phyloP scores from a whole-genome alignment of 495 filamentous ascomycete species.

The Trichoderma orchidacearum region DNA sequence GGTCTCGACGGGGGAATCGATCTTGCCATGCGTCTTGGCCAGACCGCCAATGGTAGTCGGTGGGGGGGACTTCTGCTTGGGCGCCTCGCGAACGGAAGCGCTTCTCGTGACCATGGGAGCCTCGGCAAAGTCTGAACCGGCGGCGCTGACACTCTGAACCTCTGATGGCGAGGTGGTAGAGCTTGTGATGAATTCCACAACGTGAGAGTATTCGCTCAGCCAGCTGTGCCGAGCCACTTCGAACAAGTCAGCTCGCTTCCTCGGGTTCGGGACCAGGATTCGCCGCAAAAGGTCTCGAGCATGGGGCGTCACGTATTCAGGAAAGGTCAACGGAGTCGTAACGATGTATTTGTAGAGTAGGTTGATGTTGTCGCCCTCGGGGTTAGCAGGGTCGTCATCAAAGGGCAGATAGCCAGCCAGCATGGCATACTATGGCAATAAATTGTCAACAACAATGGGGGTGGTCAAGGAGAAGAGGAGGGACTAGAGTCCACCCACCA shows the following conservation, averaged over 20 bases:
- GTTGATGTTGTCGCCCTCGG: constrained; percentile 98
- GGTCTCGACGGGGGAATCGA: constrained; percentile 52
- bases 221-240: constrained; percentile 97
- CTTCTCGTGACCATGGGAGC: constrained; percentile 61
- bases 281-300: constrained; percentile 83
- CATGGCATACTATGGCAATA: constrained; percentile 82
- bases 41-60: constrained; percentile 52
- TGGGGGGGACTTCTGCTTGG: constrained; percentile 47
- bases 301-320: constrained; percentile 97
- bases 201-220: constrained; percentile 89
- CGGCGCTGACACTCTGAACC: constrained; percentile 67
- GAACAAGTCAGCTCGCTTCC: constrained; percentile 90
- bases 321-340: constrained; percentile 91
- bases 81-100: constrained; percentile 80
- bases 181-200: constrained; percentile 93
- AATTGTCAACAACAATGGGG: constrained; percentile 6
- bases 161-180: constrained; percentile 79
- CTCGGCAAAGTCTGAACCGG: constrained; percentile 48
- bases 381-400: constrained; percentile 96
- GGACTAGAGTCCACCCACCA: constrained; percentile 49
- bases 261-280: constrained; percentile 91
- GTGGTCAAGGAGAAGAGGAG: neutral
- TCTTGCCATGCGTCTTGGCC: constrained; percentile 58
- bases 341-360: constrained; percentile 99
- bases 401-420: constrained; percentile 97